Conservation (phyloP, 2,329 filamentous ascomycete genomes). For the Stromatinia cepivora region DNA sequence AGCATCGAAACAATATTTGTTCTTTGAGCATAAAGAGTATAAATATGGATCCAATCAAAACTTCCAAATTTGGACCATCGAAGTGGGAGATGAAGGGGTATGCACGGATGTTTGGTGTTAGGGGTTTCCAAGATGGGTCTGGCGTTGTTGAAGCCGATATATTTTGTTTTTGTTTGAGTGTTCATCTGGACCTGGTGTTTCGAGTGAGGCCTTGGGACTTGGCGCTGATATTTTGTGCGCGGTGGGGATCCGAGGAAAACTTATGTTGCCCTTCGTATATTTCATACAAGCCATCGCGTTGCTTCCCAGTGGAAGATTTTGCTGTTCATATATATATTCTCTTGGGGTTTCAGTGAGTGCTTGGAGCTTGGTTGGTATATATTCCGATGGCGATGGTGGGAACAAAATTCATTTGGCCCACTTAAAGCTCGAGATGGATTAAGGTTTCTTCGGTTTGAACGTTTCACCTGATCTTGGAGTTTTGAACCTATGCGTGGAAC, state of each 20-base stretch:
- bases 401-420: not conserved
- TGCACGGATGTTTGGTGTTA: constrained; percentile 12
- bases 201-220: not conserved
- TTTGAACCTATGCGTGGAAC: not conserved
- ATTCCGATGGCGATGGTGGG: not conserved
- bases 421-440: not conserved
- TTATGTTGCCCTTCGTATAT: not conserved
- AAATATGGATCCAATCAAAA: not conserved
- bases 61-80: not conserved
- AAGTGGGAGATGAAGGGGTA: constrained; percentile 11
- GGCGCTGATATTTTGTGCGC: not conserved
- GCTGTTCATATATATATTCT: not conserved
- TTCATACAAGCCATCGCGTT: not conserved
- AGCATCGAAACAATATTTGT: not conserved
- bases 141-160: not conserved
- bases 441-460: not conserved
- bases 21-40: constrained; percentile 1
- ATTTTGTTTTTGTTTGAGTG: not conserved
- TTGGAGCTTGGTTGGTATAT: not conserved
- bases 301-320: too few relatives aligned
- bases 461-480: not conserved
- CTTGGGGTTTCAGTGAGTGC: not conserved
- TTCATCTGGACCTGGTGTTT: not conserved
- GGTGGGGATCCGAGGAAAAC: not conserved
- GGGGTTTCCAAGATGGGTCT: not conserved